Evolutionary conservation across 1,139 yeast genomes (phyloP), one percentile per base, ranked within the genome.

Genomic region (Petasospora fabianii): DNA sequence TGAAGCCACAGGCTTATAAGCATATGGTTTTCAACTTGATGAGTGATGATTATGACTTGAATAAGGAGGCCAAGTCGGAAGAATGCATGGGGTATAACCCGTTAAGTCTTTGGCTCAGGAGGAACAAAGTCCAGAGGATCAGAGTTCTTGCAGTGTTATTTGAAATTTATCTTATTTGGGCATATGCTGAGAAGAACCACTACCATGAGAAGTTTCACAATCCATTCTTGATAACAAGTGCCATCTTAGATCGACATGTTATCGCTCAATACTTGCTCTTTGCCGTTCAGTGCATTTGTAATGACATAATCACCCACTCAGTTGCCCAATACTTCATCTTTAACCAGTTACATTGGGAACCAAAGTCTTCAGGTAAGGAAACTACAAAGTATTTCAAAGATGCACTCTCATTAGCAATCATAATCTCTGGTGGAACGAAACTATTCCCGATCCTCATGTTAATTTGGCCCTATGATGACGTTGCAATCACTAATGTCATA

Each of bases 391-490:
- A 58, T 51, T 33, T 49, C 18, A 32, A 35, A 27, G 49, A 54
- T 39, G 64, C 68, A 2, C 60, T 90, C 20, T 69, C 88, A 1
- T 72, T 80, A 5, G 83, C 96, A 0, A 71, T 87, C 2, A 59
- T 88, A 32, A 73, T 87, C 3, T 80, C 97, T 0, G 79, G 86
- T 32, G 77, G 87, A 1, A 80, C 92, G 29, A 85, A 83, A 55
- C 68, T 92, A 18, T 82, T 90, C 47, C 98, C 98, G 0, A 84
- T 94, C n/a, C 67, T 92, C 26, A 90, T 90, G 90, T 69, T 92
- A 27, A 90, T 94, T 27, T 92, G 99, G 99, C 92, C 96, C 1
- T 92, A 92, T 56, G 97, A 92, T 55, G 74, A 85, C 7, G 71
- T 84, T 0, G 69, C 82, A 7, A 83, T 86, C 0, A 73, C 80